phyloP scores from a whole-genome alignment of 2,329 filamentous ascomycete genomes.

The Colletotrichum theobromicola region DNA sequence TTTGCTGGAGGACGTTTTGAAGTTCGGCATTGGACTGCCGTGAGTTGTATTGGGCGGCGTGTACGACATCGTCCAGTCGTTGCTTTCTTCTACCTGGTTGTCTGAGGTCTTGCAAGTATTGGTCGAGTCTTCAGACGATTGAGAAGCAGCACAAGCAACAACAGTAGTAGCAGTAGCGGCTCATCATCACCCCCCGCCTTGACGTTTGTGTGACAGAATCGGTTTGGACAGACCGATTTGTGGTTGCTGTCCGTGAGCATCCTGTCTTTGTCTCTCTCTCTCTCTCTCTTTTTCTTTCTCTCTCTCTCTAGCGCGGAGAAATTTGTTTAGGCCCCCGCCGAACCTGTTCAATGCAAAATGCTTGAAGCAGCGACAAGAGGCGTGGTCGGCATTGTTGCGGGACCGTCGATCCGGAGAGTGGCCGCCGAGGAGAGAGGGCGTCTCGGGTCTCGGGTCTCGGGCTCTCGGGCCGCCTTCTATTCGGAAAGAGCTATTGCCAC shows the following conservation, averaged over 20 bases:
- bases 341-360: no score
- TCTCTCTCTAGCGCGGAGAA: not conserved
- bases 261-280: not conserved
- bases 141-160: not conserved
- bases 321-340: not conserved
- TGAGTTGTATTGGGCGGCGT: not conserved
- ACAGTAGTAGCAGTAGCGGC: not conserved
- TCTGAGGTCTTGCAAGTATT: not conserved
- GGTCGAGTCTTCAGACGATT: not conserved
- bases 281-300: not conserved
- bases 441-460: not conserved
- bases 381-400: not conserved
- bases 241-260: not conserved
- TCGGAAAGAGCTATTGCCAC: not conserved
- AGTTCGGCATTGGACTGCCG: not conserved
- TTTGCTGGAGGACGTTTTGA: not conserved
- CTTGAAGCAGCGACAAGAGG: no score
- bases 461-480: not conserved
- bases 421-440: not conserved
- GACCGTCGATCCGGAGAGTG: not conserved
- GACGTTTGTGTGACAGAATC: not conserved
- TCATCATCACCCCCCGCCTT: not conserved
- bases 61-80: not conserved
- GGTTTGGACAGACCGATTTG: not conserved
- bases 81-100: not conserved